A percentile compares a stretch with the other conserved stretches of the same genome.
Conservation (phyloP, 2,329 filamentous ascomycete genomes). For the Colletotrichum liaoningense region DNA sequence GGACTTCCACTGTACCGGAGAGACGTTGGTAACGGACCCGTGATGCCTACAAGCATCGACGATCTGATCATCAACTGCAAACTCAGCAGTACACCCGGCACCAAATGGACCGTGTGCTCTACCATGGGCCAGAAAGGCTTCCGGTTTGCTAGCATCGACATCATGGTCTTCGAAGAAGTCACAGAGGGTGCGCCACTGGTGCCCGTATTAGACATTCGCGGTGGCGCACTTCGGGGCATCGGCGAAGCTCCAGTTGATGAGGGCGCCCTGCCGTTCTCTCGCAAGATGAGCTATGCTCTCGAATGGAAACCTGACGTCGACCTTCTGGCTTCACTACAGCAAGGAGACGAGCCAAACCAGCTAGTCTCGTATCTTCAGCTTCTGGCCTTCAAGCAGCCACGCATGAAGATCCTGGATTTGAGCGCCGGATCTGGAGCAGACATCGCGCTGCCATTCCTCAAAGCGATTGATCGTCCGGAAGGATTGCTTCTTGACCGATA, state of each 20-base stretch:
- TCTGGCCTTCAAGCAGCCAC: conserved; percentile 23
- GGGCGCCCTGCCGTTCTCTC: background rate
- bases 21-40: background rate
- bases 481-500: background rate
- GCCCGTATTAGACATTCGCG: background rate
- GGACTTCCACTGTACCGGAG: background rate
- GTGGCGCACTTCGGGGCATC: background rate
- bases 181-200: background rate
- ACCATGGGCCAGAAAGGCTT: background rate
- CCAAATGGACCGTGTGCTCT: background rate
- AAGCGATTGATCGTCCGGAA: background rate
- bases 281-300: conserved; percentile 1
- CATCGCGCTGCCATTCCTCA: conserved; percentile 49
- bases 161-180: background rate
- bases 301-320: conserved; percentile 8
- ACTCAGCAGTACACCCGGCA: background rate
- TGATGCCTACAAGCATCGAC: conserved; percentile 7
- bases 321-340: background rate
- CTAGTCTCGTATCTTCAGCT: conserved; percentile 17
- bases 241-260: conserved; percentile 3
- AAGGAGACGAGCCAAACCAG: too few relatives aligned
- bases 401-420: conserved; percentile 43
- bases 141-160: background rate
- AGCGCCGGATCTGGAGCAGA: conserved; percentile 55
- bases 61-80: background rate